phyloP scores from a whole-genome alignment of 495 filamentous ascomycete genomes.

The Daldinia vernicosa region DNA sequence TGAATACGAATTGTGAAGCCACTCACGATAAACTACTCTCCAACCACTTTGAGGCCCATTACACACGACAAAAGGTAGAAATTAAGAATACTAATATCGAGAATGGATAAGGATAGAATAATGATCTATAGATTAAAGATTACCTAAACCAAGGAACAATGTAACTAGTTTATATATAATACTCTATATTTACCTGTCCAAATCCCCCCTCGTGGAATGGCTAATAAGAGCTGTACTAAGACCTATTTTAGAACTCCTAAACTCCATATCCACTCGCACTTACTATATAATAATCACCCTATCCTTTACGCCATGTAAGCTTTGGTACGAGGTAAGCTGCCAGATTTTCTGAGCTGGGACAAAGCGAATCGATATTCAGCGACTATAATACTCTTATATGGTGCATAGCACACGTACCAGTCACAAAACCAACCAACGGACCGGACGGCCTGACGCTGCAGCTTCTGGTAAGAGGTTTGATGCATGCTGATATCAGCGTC shows the following conservation, averaged over 20 bases:
- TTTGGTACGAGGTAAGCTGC: background rate
- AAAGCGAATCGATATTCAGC: background rate
- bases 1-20: too few relatives aligned
- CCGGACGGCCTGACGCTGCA: background rate
- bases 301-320: background rate
- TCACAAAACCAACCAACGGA: background rate
- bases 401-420: background rate
- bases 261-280: background rate
- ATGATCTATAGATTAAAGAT: too few relatives aligned
- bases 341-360: background rate
- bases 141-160: background rate
- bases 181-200: background rate
- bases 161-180: background rate
- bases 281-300: background rate
- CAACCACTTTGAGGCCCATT: too few relatives aligned
- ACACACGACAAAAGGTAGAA: too few relatives aligned
- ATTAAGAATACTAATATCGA: too few relatives aligned
- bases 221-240: background rate
- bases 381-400: background rate
- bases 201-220: background rate
- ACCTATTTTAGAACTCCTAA: background rate
- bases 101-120: too few relatives aligned
- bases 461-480: conserved; percentile 3
- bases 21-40: too few relatives aligned
- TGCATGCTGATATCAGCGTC: background rate